phyloP scores from a whole-genome alignment of 2,329 filamentous ascomycete species.

The Dothiorella sarmentorum region DNA sequence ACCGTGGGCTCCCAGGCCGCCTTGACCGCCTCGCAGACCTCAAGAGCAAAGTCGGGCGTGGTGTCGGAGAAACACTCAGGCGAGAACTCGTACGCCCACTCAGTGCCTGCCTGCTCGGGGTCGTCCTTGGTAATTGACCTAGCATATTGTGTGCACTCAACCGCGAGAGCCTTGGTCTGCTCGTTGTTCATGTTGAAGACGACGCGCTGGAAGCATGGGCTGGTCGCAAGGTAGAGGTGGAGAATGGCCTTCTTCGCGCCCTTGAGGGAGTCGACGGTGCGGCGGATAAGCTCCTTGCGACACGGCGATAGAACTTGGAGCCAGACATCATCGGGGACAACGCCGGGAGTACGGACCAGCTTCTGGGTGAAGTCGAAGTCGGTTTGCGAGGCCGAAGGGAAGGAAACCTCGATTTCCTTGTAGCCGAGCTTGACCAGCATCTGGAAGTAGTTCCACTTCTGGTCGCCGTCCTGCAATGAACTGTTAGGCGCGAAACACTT shows the following conservation, averaged over 20 bases:
- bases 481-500: background rate
- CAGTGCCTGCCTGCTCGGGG: slow-evolving; percentile 53
- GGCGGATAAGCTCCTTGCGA: slow-evolving; percentile 82
- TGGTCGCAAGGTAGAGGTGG: slow-evolving; percentile 94
- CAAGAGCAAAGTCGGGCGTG: slow-evolving; percentile 73
- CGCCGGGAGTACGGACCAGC: slow-evolving; percentile 78
- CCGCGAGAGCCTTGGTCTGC: slow-evolving; percentile 75
- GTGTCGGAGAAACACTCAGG: slow-evolving; percentile 92
- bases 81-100: slow-evolving; percentile 80
- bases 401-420: slow-evolving; percentile 97
- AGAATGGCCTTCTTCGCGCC: slow-evolving; percentile 92
- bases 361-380: slow-evolving; percentile 94
- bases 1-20: slow-evolving; percentile 81
- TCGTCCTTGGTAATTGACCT: slow-evolving; percentile 84
- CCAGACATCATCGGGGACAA: slow-evolving; percentile 83
- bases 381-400: slow-evolving; percentile 89
- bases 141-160: slow-evolving; percentile 81
- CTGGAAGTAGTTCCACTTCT: slow-evolving; percentile 94
- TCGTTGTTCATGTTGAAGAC: slow-evolving; percentile 86
- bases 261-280: slow-evolving; percentile 82
- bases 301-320: slow-evolving; percentile 91
- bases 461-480: slow-evolving; percentile 70
- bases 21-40: slow-evolving; percentile 91
- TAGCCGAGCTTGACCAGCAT: slow-evolving; percentile 90
- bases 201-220: slow-evolving; percentile 88